Percentiles rank a stretch among this genome's conserved stretches.
Conservation (phyloP, 2,329 filamentous ascomycete genomes). For the Arthrobotrys entomopaga region DNA sequence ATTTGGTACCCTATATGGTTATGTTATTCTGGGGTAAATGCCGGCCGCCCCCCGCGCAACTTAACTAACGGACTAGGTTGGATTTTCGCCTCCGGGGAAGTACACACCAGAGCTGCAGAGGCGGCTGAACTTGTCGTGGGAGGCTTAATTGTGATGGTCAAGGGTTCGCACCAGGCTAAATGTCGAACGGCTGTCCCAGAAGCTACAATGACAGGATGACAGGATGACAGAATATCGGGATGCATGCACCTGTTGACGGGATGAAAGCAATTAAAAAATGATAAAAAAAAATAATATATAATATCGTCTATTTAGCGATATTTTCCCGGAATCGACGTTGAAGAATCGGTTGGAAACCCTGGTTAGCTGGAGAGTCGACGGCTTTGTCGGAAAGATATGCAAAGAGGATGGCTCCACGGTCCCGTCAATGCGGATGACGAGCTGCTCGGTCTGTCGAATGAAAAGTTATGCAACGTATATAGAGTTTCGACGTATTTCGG, state of each 20-base stretch:
- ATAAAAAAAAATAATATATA: conserved; percentile 9
- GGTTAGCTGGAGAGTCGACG: conserved; percentile 35
- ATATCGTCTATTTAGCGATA: conserved; percentile 51
- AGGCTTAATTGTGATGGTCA: conserved; percentile 27
- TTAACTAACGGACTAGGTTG: conserved; percentile 26
- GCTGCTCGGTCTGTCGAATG: conserved; percentile 27
- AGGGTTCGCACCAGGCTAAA: conserved; percentile 55
- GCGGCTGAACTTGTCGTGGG: conserved; percentile 51
- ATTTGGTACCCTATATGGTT: conserved; percentile 30
- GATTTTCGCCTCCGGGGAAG: conserved; percentile 54
- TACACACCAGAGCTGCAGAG: conserved; percentile 28
- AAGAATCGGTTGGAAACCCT: conserved; percentile 46
- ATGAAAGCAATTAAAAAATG: conserved; percentile 14
- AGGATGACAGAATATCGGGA: conserved; percentile 7
- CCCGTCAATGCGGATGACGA: conserved; percentile 30
- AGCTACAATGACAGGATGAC: conserved; percentile 40
- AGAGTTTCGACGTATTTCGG: too few species aligned
- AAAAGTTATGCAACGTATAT: not conserved
- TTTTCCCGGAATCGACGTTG: conserved; percentile 54
- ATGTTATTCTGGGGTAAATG: conserved; percentile 50
- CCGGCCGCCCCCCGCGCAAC: conserved; percentile 50
- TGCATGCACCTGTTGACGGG: conserved; percentile 1
- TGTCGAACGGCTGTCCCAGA: conserved; percentile 40
- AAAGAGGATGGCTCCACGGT: conserved; percentile 44
- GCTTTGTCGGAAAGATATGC: conserved; percentile 54